Evolutionary conservation across 805 yeast genomes (phyloP).

Genomic region (Saccharomycopsis olivae): DNA sequence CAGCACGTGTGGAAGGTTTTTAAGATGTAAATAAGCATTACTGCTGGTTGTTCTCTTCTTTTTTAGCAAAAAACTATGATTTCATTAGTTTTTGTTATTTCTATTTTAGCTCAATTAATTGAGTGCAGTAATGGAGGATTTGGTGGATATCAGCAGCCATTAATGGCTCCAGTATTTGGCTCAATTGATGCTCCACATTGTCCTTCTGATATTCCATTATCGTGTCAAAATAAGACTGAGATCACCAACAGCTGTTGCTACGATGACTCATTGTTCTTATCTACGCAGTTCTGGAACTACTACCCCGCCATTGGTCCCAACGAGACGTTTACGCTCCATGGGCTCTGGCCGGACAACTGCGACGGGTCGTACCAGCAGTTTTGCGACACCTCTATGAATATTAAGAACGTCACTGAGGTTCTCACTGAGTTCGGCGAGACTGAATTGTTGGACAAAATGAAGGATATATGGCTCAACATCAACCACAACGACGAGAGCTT

Average conservation of each 20-base stretch:
- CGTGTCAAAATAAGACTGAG: slow-evolving; percentile 8
- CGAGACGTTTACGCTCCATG: slow-evolving; percentile 70
- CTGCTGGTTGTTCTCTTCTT: no score
- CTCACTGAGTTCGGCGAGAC: slow-evolving; percentile 5
- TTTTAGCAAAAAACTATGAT: no score
- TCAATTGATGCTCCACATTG: slow-evolving; percentile 2
- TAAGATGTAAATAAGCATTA: no score
- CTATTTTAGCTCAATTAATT: no score
- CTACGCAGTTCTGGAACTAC: slow-evolving; percentile 93
- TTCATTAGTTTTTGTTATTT: no score
- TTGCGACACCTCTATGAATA: slow-evolving; percentile 40
- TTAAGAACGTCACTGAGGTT: slow-evolving; percentile 14
- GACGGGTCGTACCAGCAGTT: slow-evolving; percentile 74
- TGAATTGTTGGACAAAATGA: slow-evolving; percentile 38
- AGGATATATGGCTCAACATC: slow-evolving; percentile 59
- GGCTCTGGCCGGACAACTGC: slow-evolving; percentile 85
- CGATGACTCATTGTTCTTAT: slow-evolving; percentile 32
- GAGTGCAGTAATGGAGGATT: no score
- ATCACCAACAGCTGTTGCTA: slow-evolving; percentile 13
- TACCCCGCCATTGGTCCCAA: slow-evolving; percentile 63
- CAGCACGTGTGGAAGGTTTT: no score
- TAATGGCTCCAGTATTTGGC: no score
- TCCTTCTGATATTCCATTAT: slow-evolving; percentile 3
- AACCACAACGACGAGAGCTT: slow-evolving; percentile 56
- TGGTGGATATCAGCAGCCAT: no score